Conservation (phyloP, 2,329 filamentous ascomycete species). For the Arthrinium phaeospermum region DNA sequence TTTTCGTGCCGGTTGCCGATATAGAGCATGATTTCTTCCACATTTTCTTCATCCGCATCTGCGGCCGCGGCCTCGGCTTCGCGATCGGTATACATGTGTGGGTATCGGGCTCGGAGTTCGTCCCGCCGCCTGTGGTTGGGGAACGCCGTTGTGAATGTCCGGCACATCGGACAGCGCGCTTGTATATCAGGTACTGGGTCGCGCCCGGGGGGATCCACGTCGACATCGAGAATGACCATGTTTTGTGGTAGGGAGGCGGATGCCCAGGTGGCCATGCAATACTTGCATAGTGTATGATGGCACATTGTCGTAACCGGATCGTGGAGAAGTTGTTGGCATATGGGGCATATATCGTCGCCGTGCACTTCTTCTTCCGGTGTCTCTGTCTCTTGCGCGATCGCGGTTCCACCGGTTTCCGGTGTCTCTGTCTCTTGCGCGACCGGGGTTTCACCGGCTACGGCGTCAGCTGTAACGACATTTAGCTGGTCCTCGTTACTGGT, state of each 20-base stretch:
- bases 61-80: constrained; percentile 32
- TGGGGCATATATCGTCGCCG: constrained; percentile 50
- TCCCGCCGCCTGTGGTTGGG: constrained; percentile 34
- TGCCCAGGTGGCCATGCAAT: constrained; percentile 53
- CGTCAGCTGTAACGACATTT: background rate
- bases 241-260: constrained; percentile 41
- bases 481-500: too few relatives aligned
- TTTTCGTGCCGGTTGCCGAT: constrained; percentile 49
- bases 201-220: constrained; percentile 41
- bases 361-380: constrained; percentile 22
- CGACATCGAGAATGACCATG: constrained; percentile 43
- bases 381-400: background rate
- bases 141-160: constrained; percentile 43
- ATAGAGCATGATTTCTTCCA: constrained; percentile 48
- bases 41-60: constrained; percentile 35
- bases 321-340: constrained; percentile 50
- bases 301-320: constrained; percentile 48
- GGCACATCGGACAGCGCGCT: constrained; percentile 52
- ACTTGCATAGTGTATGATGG: constrained; percentile 48
- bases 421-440: background rate
- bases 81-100: constrained; percentile 41
- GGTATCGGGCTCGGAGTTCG: constrained; percentile 42
- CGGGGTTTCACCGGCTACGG: background rate
- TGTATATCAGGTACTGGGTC: constrained; percentile 36
- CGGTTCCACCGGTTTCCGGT: background rate